Base-by-base conservation (phyloP, 2,329 filamentous ascomycete genomes). In the Pyrenophora tritici-repentis region DNA sequence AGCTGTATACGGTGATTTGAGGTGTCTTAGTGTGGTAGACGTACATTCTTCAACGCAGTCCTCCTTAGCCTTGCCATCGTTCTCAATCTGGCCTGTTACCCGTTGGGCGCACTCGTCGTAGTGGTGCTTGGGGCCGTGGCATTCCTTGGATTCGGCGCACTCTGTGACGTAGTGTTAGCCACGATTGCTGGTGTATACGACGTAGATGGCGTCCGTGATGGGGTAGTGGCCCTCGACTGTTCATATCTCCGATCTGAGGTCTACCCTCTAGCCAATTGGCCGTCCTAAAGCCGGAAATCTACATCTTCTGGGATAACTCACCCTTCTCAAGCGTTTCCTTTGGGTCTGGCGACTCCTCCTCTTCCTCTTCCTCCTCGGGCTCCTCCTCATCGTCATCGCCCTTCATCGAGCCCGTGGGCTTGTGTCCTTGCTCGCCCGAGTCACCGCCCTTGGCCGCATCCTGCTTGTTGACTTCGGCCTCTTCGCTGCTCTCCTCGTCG, bases 1-100 rank as follows among this genome's bases (percentile, higher is more conserved):
- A 22, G 8, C 22, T 35, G 34, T 20, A 17, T 3, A 2, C 1
- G 18, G 3, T 26, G 13, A 18, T n/a, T 10, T 13, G 8, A 16
- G 20, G 18, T 4, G 13, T 35, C 3, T 20, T 20, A 3, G 18
- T 22, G 10, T 17, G 6, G 13, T 26, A 22, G 5, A 86, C 92
- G 79, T 88, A 97, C 94, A 99, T 83, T 99, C 94, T 83, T 99
- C 94, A 65, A 97, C 91, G 72, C 94, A 99, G 81, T 97, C 92
- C 84, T 99, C 94, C 71, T 89, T 86, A 68, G 87, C 87, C 78
- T 87, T 86, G 77, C 83, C 82, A 67, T 88, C 86, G 61, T 87
- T 83, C 66, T 88, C 84, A 71, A 91, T 85, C 73, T 83, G 77
- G 50, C 70, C 66, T 68, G 86, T 90, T 66, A 99, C 94, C 70